Evolutionary conservation across 2,329 filamentous ascomycete species (phyloP), one percentile per base, ranked within the genome.

Genomic region (Aspergillus viridinutans): DNA sequence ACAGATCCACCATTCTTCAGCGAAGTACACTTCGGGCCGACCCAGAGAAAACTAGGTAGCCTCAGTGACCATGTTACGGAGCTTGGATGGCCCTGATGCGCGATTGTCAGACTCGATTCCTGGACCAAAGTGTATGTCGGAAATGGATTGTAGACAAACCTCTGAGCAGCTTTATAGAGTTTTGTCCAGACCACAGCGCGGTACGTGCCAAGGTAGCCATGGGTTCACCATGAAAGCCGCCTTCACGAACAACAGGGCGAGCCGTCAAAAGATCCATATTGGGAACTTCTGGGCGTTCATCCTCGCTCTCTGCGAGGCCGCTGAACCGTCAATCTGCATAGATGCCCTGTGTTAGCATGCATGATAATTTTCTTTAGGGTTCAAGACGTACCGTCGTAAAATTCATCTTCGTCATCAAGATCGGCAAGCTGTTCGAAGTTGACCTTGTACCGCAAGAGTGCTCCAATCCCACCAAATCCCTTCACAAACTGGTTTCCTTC

Each of bases 401-500:
- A 93, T 75, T 97, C 93, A 78, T 92, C 89, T 74, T 94, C 90
- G 75, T 96, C 92, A 72, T 89, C 86, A 76, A 89, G 83, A 76
- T 97, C 94, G 77, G 89, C 89, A 77, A 99, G 85, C 79, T 99
- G 95, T 80, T 99, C 95, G 80, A 99, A 99, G 83, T 99, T 99
- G 83, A 99, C 91, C 83, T 97, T 97, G 87, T 99, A 99, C 68
- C 94, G 92, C 74, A 99, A 86, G 71, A 99, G 88, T 64, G 93
- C 93, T 66, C 94, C 94, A 69, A 99, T 96, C 72, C 94, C 94
- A 87, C 94, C 94, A 73, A 99, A 99, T 63, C 94, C 94, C 82
- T 97, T 97, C 71, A 99, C 94, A 79, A 99, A 99, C 82, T 99
- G 94, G 80, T 99, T 99, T 74, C 94, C 94, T 80, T 99, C 94